phyloP scores from a whole-genome alignment of 331 rosid species.

The Prunus yedoensis region DNA sequence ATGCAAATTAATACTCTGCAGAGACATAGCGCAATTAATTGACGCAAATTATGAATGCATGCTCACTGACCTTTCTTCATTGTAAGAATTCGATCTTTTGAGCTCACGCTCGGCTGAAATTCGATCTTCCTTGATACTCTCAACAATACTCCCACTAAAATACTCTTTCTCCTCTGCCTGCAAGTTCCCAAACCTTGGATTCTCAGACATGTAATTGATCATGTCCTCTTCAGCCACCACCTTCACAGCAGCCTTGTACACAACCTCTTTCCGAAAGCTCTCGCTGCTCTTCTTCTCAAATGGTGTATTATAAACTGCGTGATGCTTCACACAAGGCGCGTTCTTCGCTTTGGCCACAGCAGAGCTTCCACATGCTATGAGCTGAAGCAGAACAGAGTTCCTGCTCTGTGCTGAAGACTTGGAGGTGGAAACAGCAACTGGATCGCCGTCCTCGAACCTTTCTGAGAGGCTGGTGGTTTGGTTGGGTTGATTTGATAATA shows the following conservation, averaged over 20 bases:
- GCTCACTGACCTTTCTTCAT: conserved; percentile 49
- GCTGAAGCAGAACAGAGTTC: conserved; percentile 56
- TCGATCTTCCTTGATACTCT: conserved; percentile 46
- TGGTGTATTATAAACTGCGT: not conserved
- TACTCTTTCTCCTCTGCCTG: conserved; percentile 79
- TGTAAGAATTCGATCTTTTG: conserved; percentile 52
- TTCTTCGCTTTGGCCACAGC: conserved; percentile 41
- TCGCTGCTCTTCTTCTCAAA: conserved; percentile 15
- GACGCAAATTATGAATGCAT: not conserved
- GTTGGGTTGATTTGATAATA: conserved; percentile 3
- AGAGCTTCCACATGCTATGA: conserved; percentile 64
- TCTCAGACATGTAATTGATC: conserved; percentile 63
- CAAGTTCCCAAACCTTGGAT: conserved; percentile 75
- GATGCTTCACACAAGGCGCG: conserved; percentile 17
- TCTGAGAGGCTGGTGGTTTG: conserved; percentile 22
- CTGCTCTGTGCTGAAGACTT: conserved; percentile 21
- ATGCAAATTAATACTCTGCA: not conserved
- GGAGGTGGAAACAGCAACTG: conserved; percentile 16
- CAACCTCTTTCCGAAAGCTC: conserved; percentile 33
- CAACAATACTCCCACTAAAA: conserved; percentile 82
- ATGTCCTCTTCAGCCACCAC: conserved; percentile 40
- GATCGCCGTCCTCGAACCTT: conserved; percentile 33
- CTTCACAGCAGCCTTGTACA: conserved; percentile 26
- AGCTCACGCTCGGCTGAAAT: conserved; percentile 25
- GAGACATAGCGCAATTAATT: not conserved